Base-by-base conservation (phyloP, 2,329 filamentous ascomycete species). In the Clarireedia paspali region DNA sequence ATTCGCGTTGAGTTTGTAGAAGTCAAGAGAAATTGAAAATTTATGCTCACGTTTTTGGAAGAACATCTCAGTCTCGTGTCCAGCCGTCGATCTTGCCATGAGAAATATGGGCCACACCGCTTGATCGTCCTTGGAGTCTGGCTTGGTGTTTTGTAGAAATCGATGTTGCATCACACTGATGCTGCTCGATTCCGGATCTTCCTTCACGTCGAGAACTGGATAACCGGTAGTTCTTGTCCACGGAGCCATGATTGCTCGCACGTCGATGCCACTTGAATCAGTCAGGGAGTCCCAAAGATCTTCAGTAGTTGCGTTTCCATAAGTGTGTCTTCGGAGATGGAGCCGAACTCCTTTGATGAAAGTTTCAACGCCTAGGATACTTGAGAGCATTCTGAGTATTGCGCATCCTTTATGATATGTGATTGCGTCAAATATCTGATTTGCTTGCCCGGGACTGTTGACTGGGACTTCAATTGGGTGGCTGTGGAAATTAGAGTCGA, bases 221-320 rank as follows among this genome's bases (percentile, higher is more conserved):
- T 82, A 87, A 47, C 85, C 85, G 58, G 87, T 80, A 57, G 85
- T 82, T 74, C 85, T 85, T 24, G 83, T 88, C 85, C 85, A 89
- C 61, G 83, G 81, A 57, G 85, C 81, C 80, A 88, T 88, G 57
- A 87, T 78, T 54, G 79, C 76, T 66, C 82, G 78, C 27, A 88
- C 82, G 55, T 87, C 81, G 68, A 86, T 85, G 50, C 83, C 84
- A 64, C 83, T 87, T n/a, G 82, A 84, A 63, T 84, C 77, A 53
- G 77, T 81, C 46, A 89, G 71, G 24, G 85, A 80, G 57, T 80
- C 77, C 85, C 85, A 89, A 12, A 89, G 74, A 63, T 89, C 85
- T 48, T 79, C 75, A 2, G 85, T 88, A 65, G 38, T 60, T 3
- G 64, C 55, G 47, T 88, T 88, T 34, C 81, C 81, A 65, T 83